Conservation (phyloP, 495 filamentous ascomycete species). For the Talaromyces wortmannii region DNA sequence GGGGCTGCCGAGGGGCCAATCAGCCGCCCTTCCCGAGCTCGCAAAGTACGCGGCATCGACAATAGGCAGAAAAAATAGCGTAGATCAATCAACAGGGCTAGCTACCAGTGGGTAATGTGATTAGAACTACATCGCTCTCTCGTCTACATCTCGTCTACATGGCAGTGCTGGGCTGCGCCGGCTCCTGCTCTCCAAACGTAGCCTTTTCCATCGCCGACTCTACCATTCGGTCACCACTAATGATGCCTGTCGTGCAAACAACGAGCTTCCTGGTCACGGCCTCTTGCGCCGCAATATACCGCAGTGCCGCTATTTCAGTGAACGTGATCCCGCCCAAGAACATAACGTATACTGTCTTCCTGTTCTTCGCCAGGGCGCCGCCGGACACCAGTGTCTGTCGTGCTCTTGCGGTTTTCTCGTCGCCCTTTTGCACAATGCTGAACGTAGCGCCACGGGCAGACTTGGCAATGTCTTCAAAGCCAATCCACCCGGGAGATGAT, state of each 20-base stretch:
- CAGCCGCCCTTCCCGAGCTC: not conserved
- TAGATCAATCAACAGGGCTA: too few species aligned
- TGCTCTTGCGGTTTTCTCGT: conserved; percentile 90
- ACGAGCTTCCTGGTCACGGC: conserved; percentile 78
- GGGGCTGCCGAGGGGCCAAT: not conserved
- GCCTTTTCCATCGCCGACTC: conserved; percentile 74
- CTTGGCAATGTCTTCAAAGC: conserved; percentile 84
- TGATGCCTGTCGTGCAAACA: conserved; percentile 85
- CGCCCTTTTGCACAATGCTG: conserved; percentile 86
- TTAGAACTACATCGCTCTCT: not conserved
- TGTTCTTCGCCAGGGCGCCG: conserved; percentile 47
- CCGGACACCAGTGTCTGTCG: conserved; percentile 67
- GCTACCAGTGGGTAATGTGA: too few species aligned
- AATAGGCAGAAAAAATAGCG: too few species aligned
- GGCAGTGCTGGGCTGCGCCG: not conserved
- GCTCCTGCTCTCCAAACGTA: conserved; percentile 39
- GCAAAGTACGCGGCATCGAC: too few species aligned
- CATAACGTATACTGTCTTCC: conserved; percentile 85
- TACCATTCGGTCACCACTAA: conserved; percentile 88
- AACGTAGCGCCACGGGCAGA: conserved; percentile 80
- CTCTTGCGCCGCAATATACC: conserved; percentile 84
- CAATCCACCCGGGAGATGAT: conserved; percentile 76
- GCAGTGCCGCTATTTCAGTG: conserved; percentile 89
- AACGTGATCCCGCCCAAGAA: conserved; percentile 93
- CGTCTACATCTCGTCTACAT: not conserved